These are phyloP conservation scores for Fraxinus dipetala DNA, from an alignment of 305 asterid genomes.

Conservation along the genomic window DNA sequence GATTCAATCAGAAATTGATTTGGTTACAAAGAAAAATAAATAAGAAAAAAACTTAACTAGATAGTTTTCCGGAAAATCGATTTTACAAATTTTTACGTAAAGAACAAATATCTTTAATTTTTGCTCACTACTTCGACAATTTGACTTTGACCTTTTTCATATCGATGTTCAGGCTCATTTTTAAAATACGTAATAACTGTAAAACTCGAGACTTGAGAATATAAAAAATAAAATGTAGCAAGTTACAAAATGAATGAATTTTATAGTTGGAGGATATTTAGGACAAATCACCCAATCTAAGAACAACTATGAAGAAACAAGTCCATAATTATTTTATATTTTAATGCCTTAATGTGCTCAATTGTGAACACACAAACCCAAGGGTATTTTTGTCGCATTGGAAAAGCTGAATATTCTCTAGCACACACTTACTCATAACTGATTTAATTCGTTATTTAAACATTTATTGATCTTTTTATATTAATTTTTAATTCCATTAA, in stretches of 20 bases:
- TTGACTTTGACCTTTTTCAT: not conserved
- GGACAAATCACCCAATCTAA: not conserved
- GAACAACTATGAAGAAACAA: not conserved
- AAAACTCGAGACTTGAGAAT: not conserved
- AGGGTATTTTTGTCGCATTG: slow-evolving; percentile 92
- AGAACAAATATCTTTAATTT: too few species aligned
- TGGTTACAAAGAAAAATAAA: not conserved
- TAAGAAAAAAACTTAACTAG: not conserved
- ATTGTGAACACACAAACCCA: slow-evolving; percentile 45
- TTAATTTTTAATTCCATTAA: slow-evolving; percentile 11
- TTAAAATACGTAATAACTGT: too few species aligned
- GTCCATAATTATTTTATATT: not conserved
- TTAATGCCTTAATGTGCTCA: slow-evolving; percentile 49
- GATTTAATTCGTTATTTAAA: slow-evolving; percentile 19
- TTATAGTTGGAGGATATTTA: not conserved
- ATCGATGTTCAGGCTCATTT: not conserved
- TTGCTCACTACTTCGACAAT: not conserved
- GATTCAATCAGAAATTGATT: too few species aligned
- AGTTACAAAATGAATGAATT: not conserved
- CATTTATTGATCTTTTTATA: not conserved
- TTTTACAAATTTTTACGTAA: not conserved
- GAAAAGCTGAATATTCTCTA: slow-evolving; percentile 82
- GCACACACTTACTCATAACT: slow-evolving; percentile 44
- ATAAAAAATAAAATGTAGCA: not conserved
- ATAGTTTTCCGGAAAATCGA: too few species aligned